Evolutionary conservation across 129 eudicot genomes (phyloP).

Genomic region (carrot (Daucus carota)): DH1_v3.0 NC_030386.2:36043501-36044000

Average conservation of each 20-base stretch:
- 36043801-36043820: neutral
- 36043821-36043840: slow-evolving; percentile 3
- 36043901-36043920: no score
- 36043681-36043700: slow-evolving; percentile 23
- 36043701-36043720: slow-evolving; percentile 29
- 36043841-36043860: slow-evolving; percentile 1
- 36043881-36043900: no score
- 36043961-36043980: neutral
- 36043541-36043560: slow-evolving; percentile 36
- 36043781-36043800: neutral
- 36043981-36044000: neutral
- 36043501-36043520: slow-evolving; percentile 34
- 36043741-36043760: slow-evolving; percentile 21
- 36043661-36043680: neutral
- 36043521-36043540: slow-evolving; percentile 26
- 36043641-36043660: neutral
- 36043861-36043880: neutral
- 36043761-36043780: slow-evolving; percentile 20
- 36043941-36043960: neutral
- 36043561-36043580: slow-evolving; percentile 33
- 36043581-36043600: slow-evolving; percentile 21
- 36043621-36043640: neutral
- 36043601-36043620: neutral
- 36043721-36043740: slow-evolving; percentile 29
- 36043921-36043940: neutral